phyloP scores from a whole-genome alignment of 2,329 filamentous ascomycete genomes.

The Cordyceps cateniannulata region DNA sequence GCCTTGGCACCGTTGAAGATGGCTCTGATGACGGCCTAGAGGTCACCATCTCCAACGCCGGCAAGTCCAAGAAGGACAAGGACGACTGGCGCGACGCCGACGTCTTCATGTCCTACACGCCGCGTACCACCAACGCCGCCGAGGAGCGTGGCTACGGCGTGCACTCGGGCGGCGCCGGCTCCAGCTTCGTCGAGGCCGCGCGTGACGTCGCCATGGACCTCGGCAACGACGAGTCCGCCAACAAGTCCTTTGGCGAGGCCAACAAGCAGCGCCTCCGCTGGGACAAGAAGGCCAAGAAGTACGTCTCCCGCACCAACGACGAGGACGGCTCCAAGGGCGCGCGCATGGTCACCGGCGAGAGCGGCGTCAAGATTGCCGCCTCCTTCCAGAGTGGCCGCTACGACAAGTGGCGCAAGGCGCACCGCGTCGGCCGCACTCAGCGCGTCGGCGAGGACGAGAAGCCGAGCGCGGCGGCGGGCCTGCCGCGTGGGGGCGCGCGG shows the following conservation, averaged over 20 bases:
- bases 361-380: constrained; percentile 91
- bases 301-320: constrained; percentile 86
- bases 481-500: constrained; percentile 31
- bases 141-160: constrained; percentile 94
- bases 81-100: constrained; percentile 76
- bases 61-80: constrained; percentile 45
- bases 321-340: constrained; percentile 75
- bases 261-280: constrained; percentile 76
- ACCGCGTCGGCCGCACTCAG: constrained; percentile 73
- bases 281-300: constrained; percentile 96
- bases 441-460: constrained; percentile 76
- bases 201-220: constrained; percentile 87
- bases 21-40: constrained; percentile 53
- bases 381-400: constrained; percentile 90
- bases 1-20: constrained; percentile 29
- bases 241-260: constrained; percentile 73
- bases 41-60: constrained; percentile 60
- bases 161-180: constrained; percentile 67
- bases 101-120: constrained; percentile 94
- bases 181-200: constrained; percentile 84
- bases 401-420: constrained; percentile 82
- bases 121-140: constrained; percentile 69
- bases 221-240: constrained; percentile 75
- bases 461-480: constrained; percentile 19
- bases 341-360: constrained; percentile 78